These are phyloP conservation scores for Pichia paraexigua DNA, from an alignment of 805 yeast genomes.

Conservation along the genomic window DNA sequence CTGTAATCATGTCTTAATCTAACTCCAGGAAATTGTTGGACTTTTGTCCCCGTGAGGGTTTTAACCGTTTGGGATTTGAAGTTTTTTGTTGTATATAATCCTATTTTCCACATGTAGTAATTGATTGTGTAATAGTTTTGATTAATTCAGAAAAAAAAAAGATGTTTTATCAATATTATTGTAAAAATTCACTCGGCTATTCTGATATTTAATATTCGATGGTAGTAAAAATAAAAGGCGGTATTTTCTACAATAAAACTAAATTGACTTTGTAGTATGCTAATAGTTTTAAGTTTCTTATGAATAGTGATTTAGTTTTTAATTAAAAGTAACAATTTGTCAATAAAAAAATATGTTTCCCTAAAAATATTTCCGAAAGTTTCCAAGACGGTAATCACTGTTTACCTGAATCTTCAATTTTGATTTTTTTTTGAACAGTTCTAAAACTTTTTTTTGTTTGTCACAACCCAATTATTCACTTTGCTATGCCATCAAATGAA, in stretches of 20 bases:
- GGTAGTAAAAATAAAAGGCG: not conserved
- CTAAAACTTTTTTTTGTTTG: not conserved
- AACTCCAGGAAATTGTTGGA: not conserved
- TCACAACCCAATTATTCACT: not conserved
- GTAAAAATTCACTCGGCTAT: not conserved
- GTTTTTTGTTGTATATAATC: not conserved
- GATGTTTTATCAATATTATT: too few relatives aligned
- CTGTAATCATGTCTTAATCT: not conserved
- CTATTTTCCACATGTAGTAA: not conserved
- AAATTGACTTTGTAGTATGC: too few relatives aligned
- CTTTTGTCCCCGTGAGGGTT: not conserved
- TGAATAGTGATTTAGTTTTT: too few relatives aligned
- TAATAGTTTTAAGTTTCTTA: not conserved
- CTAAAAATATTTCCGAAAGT: not conserved
- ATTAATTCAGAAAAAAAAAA: too few relatives aligned
- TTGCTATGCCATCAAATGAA: constrained; percentile 9
- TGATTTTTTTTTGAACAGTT: not conserved
- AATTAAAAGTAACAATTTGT: too few relatives aligned
- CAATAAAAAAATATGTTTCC: too few relatives aligned
- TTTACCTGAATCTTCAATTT: not conserved
- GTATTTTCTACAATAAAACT: not conserved
- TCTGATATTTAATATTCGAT: not conserved
- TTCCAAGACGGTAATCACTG: not conserved
- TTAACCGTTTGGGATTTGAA: not conserved
- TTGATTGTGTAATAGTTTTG: not conserved